Percentiles rank a stretch among this genome's conserved stretches.
These are phyloP conservation scores for Pythium plurisporium DNA, from an alignment of 352 stramenopile genomes.

Conservation along the genomic window DNA sequence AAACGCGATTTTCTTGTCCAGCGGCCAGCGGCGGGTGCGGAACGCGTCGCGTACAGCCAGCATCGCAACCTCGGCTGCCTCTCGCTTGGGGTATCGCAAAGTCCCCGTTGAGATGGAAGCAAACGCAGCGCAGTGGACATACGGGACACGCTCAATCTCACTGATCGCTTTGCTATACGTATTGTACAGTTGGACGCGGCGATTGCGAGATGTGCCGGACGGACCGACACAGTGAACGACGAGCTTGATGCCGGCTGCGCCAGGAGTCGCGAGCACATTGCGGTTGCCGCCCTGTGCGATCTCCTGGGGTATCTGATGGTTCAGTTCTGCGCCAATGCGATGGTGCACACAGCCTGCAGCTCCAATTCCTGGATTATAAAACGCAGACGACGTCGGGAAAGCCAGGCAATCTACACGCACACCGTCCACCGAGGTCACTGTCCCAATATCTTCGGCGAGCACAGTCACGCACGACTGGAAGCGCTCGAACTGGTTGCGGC, in stretches of 20 bases:
- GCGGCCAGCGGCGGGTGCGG: constrained; percentile 26
- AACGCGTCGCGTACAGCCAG: constrained; percentile 39
- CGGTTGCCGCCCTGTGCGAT: neutral
- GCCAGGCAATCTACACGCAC: constrained; percentile 49
- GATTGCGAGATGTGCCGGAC: neutral
- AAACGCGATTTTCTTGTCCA: constrained; percentile 34
- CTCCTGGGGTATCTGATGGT: constrained; percentile 1
- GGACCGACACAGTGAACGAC: constrained; percentile 61
- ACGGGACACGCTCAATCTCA: constrained; percentile 20
- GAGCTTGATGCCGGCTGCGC: constrained; percentile 31
- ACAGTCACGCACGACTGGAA: constrained; percentile 35
- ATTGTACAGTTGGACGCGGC: constrained; percentile 34
- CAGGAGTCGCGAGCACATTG: constrained; percentile 36
- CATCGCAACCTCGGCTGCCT: constrained; percentile 37
- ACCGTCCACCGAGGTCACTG: constrained; percentile 25
- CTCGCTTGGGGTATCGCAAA: constrained; percentile 28
- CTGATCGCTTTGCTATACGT: constrained; percentile 48
- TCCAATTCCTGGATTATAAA: constrained; percentile 35
- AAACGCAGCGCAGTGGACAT: constrained; percentile 37
- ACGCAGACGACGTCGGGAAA: constrained; percentile 46
- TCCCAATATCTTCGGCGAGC: constrained; percentile 40
- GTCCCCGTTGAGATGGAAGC: constrained; percentile 55
- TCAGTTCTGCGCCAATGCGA: constrained; percentile 33
- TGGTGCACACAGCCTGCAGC: constrained; percentile 45
- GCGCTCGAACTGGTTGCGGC: constrained; percentile 33